Evolutionary conservation across 1,284 basidiomycete genomes (phyloP).

Genomic region (Cryptococcus sp.): DNA sequence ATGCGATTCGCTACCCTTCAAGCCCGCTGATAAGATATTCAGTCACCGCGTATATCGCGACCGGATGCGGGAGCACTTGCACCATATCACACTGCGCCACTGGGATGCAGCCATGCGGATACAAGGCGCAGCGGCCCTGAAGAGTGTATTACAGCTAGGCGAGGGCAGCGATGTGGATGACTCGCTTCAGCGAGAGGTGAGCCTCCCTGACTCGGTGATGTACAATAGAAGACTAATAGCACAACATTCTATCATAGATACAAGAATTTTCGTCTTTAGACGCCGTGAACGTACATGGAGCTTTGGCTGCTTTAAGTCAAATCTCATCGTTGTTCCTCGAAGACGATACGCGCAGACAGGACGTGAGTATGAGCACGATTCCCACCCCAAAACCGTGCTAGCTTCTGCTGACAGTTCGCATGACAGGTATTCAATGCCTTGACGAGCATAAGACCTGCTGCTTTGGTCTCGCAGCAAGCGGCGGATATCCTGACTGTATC

Average conservation of each 20-base stretch:
- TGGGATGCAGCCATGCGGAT: conserved; percentile 85
- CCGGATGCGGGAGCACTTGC: conserved; percentile 72
- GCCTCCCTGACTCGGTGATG: conserved; percentile 1
- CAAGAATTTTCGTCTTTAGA: conserved; percentile 67
- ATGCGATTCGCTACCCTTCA: conserved; percentile 46
- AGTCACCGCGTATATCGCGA: conserved; percentile 67
- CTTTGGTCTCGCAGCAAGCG: conserved; percentile 68
- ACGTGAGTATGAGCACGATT: conserved; percentile 9
- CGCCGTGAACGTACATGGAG: conserved; percentile 74
- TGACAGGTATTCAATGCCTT: conserved; percentile 37
- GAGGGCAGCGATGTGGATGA: conserved; percentile 24
- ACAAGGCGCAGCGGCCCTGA: conserved; percentile 76
- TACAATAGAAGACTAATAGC: background rate
- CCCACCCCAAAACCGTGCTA: background rate
- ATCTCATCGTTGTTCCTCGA: conserved; percentile 57
- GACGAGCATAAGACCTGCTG: conserved; percentile 60
- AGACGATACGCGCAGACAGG: conserved; percentile 14
- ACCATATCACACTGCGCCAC: conserved; percentile 76
- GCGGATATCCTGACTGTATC: conserved; percentile 72
- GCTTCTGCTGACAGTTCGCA: background rate
- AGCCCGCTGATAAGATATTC: conserved; percentile 3
- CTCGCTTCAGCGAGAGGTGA: conserved; percentile 42
- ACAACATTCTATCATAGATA: conserved; percentile 55
- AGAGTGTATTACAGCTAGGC: conserved; percentile 65
- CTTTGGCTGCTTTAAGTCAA: conserved; percentile 71